Evolutionary conservation across 371 early-diverging fungal genomes (phyloP).

Genomic region (Dichotomocladium elegans): DNA sequence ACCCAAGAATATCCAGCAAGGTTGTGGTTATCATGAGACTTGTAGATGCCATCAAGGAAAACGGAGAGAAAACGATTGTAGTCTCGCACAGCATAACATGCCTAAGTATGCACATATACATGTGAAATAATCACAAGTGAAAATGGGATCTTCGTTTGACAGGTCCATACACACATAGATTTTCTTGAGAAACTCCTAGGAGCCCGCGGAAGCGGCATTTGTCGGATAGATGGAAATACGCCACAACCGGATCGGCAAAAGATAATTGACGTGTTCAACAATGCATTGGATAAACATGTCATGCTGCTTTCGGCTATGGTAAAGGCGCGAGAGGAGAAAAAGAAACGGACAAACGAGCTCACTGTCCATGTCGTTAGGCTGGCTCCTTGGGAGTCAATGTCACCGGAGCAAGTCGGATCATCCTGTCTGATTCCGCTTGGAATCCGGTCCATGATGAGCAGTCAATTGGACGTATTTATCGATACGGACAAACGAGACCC

Average conservation of each 20-base stretch:
- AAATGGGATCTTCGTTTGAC: not conserved
- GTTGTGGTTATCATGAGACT: slow-evolving; percentile 21
- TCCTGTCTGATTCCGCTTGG: slow-evolving; percentile 93
- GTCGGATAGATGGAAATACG: slow-evolving; percentile 57
- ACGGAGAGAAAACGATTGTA: slow-evolving; percentile 68
- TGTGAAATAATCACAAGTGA: slow-evolving; percentile 4
- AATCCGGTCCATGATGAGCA: slow-evolving; percentile 94
- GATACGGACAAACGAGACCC: slow-evolving; percentile 52
- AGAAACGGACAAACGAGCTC: no score
- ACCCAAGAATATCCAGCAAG: slow-evolving; percentile 24
- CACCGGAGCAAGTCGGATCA: slow-evolving; percentile 82
- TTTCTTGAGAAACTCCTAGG: slow-evolving; percentile 37
- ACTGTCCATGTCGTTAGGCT: slow-evolving; percentile 18
- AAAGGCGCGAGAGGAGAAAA: not conserved
- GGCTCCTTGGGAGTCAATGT: slow-evolving; percentile 91
- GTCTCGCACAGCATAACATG: slow-evolving; percentile 70
- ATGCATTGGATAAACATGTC: slow-evolving; percentile 32
- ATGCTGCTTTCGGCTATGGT: slow-evolving; percentile 73
- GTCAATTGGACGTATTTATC: slow-evolving; percentile 75
- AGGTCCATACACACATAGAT: slow-evolving; percentile 25
- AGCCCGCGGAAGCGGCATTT: slow-evolving; percentile 4
- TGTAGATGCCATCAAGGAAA: slow-evolving; percentile 19
- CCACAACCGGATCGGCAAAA: slow-evolving; percentile 50
- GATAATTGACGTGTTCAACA: slow-evolving; percentile 78
- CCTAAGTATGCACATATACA: slow-evolving; percentile 27